These are phyloP conservation scores for Orbilia ellipsospora DNA, from an alignment of 2,329 filamentous ascomycete genomes.

Conservation along the genomic window DNA sequence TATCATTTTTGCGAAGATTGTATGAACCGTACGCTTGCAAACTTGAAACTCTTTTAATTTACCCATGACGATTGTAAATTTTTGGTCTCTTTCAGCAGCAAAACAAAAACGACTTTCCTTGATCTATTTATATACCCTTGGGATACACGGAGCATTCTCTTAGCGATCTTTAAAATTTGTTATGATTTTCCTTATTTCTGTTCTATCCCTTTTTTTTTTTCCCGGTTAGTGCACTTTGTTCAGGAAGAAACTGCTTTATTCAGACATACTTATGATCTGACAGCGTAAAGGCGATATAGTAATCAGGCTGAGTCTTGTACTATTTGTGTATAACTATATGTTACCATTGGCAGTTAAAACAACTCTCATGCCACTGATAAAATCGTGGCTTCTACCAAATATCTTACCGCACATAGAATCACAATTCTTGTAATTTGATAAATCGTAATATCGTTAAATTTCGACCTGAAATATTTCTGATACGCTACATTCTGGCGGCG, in stretches of 20 bases:
- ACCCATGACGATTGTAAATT: constrained; percentile 2
- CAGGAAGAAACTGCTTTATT: constrained; percentile 14
- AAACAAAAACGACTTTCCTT: constrained; percentile 47
- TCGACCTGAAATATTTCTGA: background rate
- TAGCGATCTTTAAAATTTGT: constrained; percentile 35
- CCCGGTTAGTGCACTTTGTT: background rate
- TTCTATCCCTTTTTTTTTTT: background rate
- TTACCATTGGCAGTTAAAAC: background rate
- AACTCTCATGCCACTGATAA: background rate
- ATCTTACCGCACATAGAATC: constrained; percentile 20
- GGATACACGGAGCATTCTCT: constrained; percentile 56
- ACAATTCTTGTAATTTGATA: background rate
- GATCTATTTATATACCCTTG: constrained; percentile 51
- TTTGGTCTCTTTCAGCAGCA: constrained; percentile 14
- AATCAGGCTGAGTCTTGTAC: constrained; percentile 12
- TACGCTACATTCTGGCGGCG: constrained; percentile 17
- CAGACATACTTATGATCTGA: constrained; percentile 15
- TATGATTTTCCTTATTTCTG: constrained; percentile 7
- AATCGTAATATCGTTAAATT: constrained; percentile 12
- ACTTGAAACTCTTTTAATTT: constrained; percentile 13
- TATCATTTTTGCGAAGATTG: constrained; percentile 26
- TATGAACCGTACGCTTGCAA: constrained; percentile 3
- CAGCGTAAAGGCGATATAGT: constrained; percentile 12
- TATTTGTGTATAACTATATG: constrained; percentile 10
- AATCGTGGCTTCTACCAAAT: background rate